Percentiles rank a stretch among this genome's conserved stretches.
Conservation (phyloP, 2,329 filamentous ascomycete genomes). For the Calonectria crousiana region DNA sequence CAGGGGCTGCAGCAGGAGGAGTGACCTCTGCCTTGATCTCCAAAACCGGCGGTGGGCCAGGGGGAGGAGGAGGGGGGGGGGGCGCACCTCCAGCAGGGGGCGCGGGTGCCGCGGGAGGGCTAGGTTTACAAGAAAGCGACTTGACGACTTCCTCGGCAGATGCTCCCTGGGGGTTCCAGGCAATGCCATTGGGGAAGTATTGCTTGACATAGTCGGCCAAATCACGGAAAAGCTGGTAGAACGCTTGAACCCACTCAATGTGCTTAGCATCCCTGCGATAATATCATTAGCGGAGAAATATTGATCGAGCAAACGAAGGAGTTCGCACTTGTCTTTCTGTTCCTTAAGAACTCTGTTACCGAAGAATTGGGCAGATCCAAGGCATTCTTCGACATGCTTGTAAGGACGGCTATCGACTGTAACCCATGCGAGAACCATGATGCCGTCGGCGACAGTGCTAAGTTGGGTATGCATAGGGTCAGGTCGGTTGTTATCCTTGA, state of each 20-base stretch:
- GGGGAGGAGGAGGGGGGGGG: constrained; percentile 77
- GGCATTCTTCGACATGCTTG: constrained; percentile 86
- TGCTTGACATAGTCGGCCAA: constrained; percentile 87
- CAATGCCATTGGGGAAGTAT: constrained; percentile 81
- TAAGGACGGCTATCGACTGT: constrained; percentile 84
- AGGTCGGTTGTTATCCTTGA: constrained; percentile 85
- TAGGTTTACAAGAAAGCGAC: constrained; percentile 60
- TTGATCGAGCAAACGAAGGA: background rate
- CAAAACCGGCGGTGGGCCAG: constrained; percentile 76
- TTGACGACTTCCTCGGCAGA: constrained; percentile 76
- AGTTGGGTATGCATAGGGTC: constrained; percentile 84
- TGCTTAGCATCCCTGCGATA: constrained; percentile 77
- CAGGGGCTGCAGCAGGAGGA: constrained; percentile 48
- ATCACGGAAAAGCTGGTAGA: constrained; percentile 89
- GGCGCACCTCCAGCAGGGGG: constrained; percentile 64
- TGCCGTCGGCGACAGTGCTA: constrained; percentile 89
- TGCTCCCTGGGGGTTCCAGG: constrained; percentile 86
- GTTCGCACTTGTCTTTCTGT: constrained; percentile 76
- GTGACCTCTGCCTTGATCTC: constrained; percentile 64
- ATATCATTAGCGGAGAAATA: constrained; percentile 12
- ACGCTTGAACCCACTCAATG: constrained; percentile 91
- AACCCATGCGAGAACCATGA: constrained; percentile 92
- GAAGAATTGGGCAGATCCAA: constrained; percentile 90
- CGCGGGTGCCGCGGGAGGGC: constrained; percentile 60
- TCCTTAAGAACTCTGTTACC: constrained; percentile 95